These are phyloP conservation scores for Arabis alpina DNA, from an alignment of 345 rosid species.

Conservation along the genomic window DNA sequence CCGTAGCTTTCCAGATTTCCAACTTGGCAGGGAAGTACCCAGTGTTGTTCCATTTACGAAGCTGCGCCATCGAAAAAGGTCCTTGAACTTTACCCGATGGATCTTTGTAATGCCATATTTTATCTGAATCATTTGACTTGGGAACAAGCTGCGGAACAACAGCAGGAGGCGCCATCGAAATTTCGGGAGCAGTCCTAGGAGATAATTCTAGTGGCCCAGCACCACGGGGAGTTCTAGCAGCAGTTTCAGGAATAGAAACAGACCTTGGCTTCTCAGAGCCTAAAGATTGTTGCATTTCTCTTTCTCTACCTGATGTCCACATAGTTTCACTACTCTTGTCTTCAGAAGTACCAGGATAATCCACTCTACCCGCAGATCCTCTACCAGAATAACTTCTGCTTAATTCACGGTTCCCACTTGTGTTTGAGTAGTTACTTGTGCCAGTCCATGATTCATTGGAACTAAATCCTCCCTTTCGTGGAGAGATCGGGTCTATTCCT, in stretches of 20 bases:
- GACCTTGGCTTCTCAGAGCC: conserved; percentile 65
- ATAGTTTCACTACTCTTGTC: conserved; percentile 57
- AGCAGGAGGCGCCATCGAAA: conserved; percentile 46
- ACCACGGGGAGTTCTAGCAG: conserved; percentile 47
- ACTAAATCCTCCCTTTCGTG: conserved; percentile 63
- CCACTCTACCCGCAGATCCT: conserved; percentile 60
- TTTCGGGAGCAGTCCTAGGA: conserved; percentile 53
- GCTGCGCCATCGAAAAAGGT: conserved; percentile 91
- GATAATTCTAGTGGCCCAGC: conserved; percentile 50
- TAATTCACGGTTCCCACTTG: conserved; percentile 60
- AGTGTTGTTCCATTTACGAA: conserved; percentile 91
- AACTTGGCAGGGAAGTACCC: conserved; percentile 90
- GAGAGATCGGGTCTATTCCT: conserved; percentile 80
- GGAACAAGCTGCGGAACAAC: conserved; percentile 48
- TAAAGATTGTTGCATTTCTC: conserved; percentile 54
- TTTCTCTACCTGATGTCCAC: conserved; percentile 65
- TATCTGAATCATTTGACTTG: conserved; percentile 75
- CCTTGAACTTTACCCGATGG: conserved; percentile 97
- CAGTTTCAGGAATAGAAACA: conserved; percentile 50
- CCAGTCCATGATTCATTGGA: conserved; percentile 72
- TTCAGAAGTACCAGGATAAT: conserved; percentile 57
- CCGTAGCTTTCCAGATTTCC: conserved; percentile 77
- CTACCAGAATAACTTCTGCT: conserved; percentile 68
- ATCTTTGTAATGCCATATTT: conserved; percentile 92
- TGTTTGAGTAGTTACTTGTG: conserved; percentile 54